phyloP scores from a whole-genome alignment of 257 asterid genomes.

The Verbascum thapsus region DNA sequence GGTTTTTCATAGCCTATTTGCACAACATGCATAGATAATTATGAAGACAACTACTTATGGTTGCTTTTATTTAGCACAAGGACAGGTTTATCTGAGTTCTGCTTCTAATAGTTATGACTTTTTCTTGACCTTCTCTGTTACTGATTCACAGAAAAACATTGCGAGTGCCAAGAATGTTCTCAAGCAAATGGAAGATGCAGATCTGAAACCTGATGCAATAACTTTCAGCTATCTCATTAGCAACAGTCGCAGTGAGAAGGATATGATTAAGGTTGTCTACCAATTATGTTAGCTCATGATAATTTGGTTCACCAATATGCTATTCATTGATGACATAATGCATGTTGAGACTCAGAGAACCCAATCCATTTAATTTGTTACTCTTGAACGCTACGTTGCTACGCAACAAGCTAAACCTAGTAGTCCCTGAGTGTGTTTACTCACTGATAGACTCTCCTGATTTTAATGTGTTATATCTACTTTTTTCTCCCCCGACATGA shows the following conservation, averaged over 20 bases:
- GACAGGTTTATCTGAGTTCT: constrained; percentile 15
- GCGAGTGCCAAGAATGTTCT: constrained; percentile 60
- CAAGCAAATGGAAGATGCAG: constrained; percentile 78
- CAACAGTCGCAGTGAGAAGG: constrained; percentile 62
- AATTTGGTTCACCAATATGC: constrained; percentile 14
- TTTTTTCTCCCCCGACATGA: constrained; percentile 15
- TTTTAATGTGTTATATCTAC: constrained; percentile 15
- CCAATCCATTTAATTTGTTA: constrained; percentile 6
- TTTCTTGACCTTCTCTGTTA: constrained; percentile 31
- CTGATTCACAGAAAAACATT: constrained; percentile 66
- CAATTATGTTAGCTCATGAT: constrained; percentile 13
- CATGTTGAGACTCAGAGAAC: constrained; percentile 4
- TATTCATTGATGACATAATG: constrained; percentile 8
- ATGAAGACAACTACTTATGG: constrained; percentile 13
- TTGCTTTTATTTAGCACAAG: constrained; percentile 11
- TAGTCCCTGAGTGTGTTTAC: constrained; percentile 4
- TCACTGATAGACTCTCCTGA: neutral
- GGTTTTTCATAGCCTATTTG: constrained; percentile 16
- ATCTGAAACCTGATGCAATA: constrained; percentile 69
- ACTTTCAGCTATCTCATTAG: constrained; percentile 79
- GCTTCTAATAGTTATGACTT: constrained; percentile 30
- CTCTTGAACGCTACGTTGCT: constrained; percentile 20
- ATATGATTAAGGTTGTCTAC: constrained; percentile 62
- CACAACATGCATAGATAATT: constrained; percentile 8
- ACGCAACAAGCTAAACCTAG: constrained; percentile 6